These are phyloP conservation scores for Antrodiella citrinella DNA, from an alignment of 768 basidiomycete genomes.

Conservation along the genomic window DNA sequence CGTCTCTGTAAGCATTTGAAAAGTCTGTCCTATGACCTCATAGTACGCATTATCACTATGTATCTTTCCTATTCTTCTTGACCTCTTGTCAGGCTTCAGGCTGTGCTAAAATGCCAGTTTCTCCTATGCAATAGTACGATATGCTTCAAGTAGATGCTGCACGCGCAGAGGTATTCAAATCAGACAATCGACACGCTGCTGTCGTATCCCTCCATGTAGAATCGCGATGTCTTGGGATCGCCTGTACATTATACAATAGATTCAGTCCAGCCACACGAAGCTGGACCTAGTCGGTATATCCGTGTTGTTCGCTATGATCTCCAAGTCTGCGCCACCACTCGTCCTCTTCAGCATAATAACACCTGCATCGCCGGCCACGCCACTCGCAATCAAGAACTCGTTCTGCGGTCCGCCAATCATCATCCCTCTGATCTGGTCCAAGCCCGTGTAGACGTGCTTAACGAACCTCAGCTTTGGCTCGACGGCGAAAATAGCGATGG, in stretches of 20 bases:
- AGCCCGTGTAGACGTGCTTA: conserved; percentile 52
- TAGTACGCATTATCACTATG: too few relatives aligned
- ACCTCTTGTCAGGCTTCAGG: too few relatives aligned
- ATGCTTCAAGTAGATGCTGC: too few relatives aligned
- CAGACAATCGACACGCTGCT: too few relatives aligned
- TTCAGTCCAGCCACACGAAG: conserved; percentile 40
- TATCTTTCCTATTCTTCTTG: too few relatives aligned
- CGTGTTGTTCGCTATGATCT: conserved; percentile 44
- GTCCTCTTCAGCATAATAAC: conserved; percentile 49
- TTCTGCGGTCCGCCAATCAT: conserved; percentile 42
- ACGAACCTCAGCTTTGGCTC: conserved; percentile 35
- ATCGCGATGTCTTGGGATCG: too few relatives aligned
- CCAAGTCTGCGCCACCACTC: conserved; percentile 43
- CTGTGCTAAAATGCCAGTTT: too few relatives aligned
- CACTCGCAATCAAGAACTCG: conserved; percentile 48
- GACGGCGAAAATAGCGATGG: conserved; percentile 54
- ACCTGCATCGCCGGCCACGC: conserved; percentile 44
- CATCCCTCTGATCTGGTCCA: conserved; percentile 62
- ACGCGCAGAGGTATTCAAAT: too few relatives aligned
- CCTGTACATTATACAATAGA: background rate
- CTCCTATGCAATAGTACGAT: too few relatives aligned
- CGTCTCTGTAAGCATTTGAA: too few relatives aligned
- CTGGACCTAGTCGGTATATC: conserved; percentile 42
- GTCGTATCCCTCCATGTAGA: too few relatives aligned
- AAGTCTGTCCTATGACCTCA: too few relatives aligned